Conservation (phyloP, 768 basidiomycete species). For the Nidularia pulvinata region DNA sequence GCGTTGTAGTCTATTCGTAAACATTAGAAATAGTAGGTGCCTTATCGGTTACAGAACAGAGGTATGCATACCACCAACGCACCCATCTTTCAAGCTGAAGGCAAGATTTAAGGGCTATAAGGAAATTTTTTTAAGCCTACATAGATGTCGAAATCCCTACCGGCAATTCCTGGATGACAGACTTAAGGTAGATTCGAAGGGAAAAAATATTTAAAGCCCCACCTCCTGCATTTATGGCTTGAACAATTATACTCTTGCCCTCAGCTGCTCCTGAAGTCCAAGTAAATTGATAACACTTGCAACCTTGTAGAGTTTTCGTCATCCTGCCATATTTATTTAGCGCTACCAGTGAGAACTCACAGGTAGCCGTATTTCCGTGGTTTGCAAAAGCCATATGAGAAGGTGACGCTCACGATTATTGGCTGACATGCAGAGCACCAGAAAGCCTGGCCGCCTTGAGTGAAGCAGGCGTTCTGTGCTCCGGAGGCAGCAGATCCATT, state of each 20-base stretch:
- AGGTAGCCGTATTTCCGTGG: conserved; percentile 5
- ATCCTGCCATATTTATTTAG: not conserved
- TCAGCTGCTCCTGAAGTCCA: conserved; percentile 7
- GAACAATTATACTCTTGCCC: conserved; percentile 8
- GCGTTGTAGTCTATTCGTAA: conserved; percentile 7
- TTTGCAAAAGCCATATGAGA: conserved; percentile 6
- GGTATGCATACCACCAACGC: too few relatives aligned
- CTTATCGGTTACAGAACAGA: too few relatives aligned
- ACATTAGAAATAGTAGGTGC: too few relatives aligned
- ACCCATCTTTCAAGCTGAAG: too few relatives aligned
- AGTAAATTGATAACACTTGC: conserved; percentile 8
- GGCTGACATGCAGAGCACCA: conserved; percentile 6
- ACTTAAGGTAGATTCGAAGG: too few relatives aligned
- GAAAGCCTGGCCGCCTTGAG: conserved; percentile 5
- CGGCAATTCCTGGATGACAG: conserved; percentile 1
- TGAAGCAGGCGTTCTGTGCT: conserved; percentile 7
- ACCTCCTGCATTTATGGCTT: conserved; percentile 7
- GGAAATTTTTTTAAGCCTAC: too few relatives aligned
- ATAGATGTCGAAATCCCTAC: conserved; percentile 7
- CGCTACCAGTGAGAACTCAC: not conserved
- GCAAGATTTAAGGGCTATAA: too few relatives aligned
- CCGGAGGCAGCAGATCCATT: conserved; percentile 6
- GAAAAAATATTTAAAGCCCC: too few relatives aligned
- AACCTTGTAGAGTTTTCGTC: not conserved
- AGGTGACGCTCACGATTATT: conserved; percentile 5